Base-by-base conservation (phyloP, 169 alveolate species). In the Toxoplasma gondii region DNA sequence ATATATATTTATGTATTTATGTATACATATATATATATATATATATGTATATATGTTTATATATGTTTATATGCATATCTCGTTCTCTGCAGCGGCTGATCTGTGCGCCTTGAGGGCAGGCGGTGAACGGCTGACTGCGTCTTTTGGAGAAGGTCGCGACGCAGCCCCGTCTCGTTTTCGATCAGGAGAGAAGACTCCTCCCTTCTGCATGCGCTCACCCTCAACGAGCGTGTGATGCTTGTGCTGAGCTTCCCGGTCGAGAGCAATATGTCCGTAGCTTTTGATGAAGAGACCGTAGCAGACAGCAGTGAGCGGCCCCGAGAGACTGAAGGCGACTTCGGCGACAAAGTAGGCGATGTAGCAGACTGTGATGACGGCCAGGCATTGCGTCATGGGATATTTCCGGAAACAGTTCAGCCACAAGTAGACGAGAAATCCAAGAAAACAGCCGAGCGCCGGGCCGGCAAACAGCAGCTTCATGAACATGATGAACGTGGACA, bases 261-360 rank as follows among this genome's bases (percentile, higher is more conserved):
- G 95, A 0, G 98, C 98, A 19, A 97, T 96, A 64, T 96, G 96
- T 24, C 98, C 98, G 88, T 96, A 97, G 5, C 98, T 98, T 93
- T 97, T 97, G 87, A 97, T 95, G 93, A 96, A 97, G 53, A 98
- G 90, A 4, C 99, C 99, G 93, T 97, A 98, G 94, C 98, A 97
- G 31, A 98, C 99, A 17, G 97, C 97, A 10, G 98, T 95, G n/a
- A 98, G 96, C 12, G 98, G 98, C 0, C 98, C 99, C 2, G 98
- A 96, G 45, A 97, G 93, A 74, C 96, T 95, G 91, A 97, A 93
- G 87, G 91, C 93, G 93, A 94, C 97, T 88, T 98, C 99, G 24
- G 98, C 96, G 9, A 97, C 69, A 91, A 98, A 98, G 93, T 95
- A 98, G 53, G 96, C 88, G 53, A 97, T 93, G 92, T 98, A 97